Evolutionary conservation across 1,284 basidiomycete genomes (phyloP), one percentile per base, ranked within the genome.

Genomic region (Cutaneotrichosporon dermatis): DNA sequence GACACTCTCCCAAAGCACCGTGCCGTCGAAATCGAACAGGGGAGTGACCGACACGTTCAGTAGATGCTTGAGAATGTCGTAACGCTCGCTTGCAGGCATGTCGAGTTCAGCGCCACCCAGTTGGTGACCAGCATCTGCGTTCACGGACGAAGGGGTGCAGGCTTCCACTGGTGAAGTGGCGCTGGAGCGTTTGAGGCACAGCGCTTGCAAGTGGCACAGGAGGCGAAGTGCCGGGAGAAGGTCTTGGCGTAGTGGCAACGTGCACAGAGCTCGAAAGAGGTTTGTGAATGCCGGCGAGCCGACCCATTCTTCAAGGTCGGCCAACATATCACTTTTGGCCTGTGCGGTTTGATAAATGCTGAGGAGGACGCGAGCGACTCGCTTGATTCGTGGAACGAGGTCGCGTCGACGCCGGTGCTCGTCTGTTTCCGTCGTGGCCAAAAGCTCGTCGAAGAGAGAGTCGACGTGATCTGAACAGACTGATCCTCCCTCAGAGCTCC

Each of bases 1-100:
- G 8, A 60, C 41, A 6, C 52, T 51, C 10, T 54, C 46, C 55
- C 59, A 60, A 10, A 48, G 55, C 6, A 57, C 59, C 0, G 33
- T 16, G 2, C 59, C 55, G n/a, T 44, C 34, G 4, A 39, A 13
- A n/a, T 60, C 51, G 12, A 60, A 35, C 37, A 12, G 46, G 2
- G 59, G 59, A 2, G 41, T 40, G 15, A 45, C 34, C 10, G 49
- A 35, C 10, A 56, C 16, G 13, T 5, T 25, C 33, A 35, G 5
- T 13, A 44, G 25, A 34, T 33, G 33, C 13, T 48, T 34, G 33
- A 52, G 36, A 13, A 33, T n/a, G 13, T 9, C 5, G 8, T 15
- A 12, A 12, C 41, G 39, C 12, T 25, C 25, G 35, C 16, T 51
- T 10, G 12, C 12, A 9, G 11, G 9, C n/a, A 25, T 41, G 25